These are phyloP conservation scores for Dactylellina drechsleri DNA, from an alignment of 2,329 filamentous ascomycete genomes.

Conservation along the genomic window DNA sequence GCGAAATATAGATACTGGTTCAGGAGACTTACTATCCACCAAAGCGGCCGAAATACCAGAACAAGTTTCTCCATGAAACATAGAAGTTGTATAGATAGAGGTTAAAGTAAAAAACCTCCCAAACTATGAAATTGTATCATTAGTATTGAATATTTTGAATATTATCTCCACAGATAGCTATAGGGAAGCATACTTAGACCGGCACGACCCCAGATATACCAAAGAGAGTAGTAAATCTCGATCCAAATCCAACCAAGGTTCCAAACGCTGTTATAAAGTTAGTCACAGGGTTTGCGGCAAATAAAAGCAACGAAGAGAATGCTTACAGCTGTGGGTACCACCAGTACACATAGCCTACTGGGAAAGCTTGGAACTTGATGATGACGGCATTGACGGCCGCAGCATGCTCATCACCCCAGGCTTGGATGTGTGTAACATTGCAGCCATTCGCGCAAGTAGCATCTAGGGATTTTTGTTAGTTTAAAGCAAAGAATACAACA, in stretches of 20 bases:
- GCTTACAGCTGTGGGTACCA: slow-evolving; percentile 52
- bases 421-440: slow-evolving; percentile 34
- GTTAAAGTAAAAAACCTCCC: slow-evolving; percentile 48
- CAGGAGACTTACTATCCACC: slow-evolving; percentile 50
- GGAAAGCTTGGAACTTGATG: slow-evolving; percentile 19
- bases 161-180: neutral
- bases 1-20: neutral
- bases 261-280: slow-evolving; percentile 25
- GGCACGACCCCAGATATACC: slow-evolving; percentile 51
- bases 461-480: slow-evolving; percentile 13
- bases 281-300: neutral
- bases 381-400: slow-evolving; percentile 32
- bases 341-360: slow-evolving; percentile 46
- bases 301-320: neutral
- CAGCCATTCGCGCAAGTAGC: slow-evolving; percentile 38
- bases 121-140: slow-evolving; percentile 13
- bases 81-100: slow-evolving; percentile 49
- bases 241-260: slow-evolving; percentile 53
- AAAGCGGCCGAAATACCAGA: slow-evolving; percentile 50
- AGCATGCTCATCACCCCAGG: slow-evolving; percentile 50
- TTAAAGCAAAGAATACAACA: neutral
- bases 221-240: slow-evolving; percentile 50
- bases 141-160: neutral
- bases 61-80: slow-evolving; percentile 41
- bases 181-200: slow-evolving; percentile 26